Evolutionary conservation across 768 basidiomycete species (phyloP).

Genomic region (Tylopilus rubrobrunneus): DNA sequence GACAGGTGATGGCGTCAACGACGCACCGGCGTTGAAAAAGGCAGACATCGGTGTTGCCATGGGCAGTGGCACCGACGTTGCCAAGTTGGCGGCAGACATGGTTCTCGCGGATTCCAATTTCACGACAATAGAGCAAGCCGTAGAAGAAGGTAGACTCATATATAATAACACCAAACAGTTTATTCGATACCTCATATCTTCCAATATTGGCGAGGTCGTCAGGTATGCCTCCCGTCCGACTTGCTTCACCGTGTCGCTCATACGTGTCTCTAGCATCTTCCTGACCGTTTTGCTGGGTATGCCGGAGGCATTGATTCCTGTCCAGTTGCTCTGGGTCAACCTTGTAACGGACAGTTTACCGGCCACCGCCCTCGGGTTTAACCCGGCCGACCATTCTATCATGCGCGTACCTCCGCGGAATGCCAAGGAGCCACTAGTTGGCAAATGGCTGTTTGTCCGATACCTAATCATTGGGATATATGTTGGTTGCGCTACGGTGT

Average conservation of each 20-base stretch:
- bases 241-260: background rate
- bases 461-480: slow-evolving; percentile 93
- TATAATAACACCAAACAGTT: slow-evolving; percentile 99
- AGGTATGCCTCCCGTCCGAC: slow-evolving; percentile 35
- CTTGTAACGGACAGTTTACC: slow-evolving; percentile 95
- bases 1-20: slow-evolving; percentile 98
- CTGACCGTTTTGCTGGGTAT: slow-evolving; percentile 95
- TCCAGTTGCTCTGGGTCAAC: slow-evolving; percentile 98
- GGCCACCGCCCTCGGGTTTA: slow-evolving; percentile 96
- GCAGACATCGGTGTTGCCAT: slow-evolving; percentile 99
- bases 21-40: slow-evolving; percentile 94
- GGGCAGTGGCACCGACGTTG: slow-evolving; percentile 98
- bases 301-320: slow-evolving; percentile 98
- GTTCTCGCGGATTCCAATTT: slow-evolving; percentile 97
- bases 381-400: slow-evolving; percentile 93
- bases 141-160: slow-evolving; percentile 96
- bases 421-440: slow-evolving; percentile 86
- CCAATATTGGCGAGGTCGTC: slow-evolving; percentile 97
- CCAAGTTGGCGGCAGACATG: slow-evolving; percentile 98
- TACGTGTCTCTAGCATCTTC: slow-evolving; percentile 67
- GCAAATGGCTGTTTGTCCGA: slow-evolving; percentile 92
- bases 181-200: slow-evolving; percentile 97
- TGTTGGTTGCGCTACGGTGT: slow-evolving; percentile 93
- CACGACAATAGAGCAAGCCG: slow-evolving; percentile 92
- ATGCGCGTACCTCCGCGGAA: slow-evolving; percentile 93